Percentiles rank a stretch among this genome's conserved stretches.
Evolutionary conservation across 78 protist species (phyloP).

Genomic region (Dictyostelium purpureum): DNA sequence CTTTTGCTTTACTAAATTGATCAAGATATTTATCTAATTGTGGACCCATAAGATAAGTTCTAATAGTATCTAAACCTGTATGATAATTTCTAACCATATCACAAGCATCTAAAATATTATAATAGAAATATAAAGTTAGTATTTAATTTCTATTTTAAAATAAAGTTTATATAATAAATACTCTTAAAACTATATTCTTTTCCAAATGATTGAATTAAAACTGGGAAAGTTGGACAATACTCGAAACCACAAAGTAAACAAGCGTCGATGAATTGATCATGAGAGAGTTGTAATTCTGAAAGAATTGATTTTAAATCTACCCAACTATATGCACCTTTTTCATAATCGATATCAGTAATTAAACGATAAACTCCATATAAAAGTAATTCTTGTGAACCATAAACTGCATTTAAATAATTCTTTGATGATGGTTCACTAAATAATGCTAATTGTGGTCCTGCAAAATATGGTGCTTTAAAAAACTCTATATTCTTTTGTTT

Average conservation of each 20-base stretch:
- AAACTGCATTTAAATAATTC: slow-evolving; percentile 73
- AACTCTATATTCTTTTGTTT: slow-evolving; percentile 46
- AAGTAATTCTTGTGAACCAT: slow-evolving; percentile 43
- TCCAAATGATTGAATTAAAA: not conserved
- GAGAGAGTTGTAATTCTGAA: slow-evolving; percentile 33
- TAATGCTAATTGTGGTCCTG: slow-evolving; percentile 52
- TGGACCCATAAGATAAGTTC: not conserved
- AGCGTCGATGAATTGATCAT: slow-evolving; percentile 75
- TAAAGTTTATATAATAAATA: not conserved
- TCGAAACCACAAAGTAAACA: slow-evolving; percentile 59
- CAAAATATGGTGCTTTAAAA: slow-evolving; percentile 60
- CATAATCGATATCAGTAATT: slow-evolving; percentile 69
- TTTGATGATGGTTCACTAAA: slow-evolving; percentile 68
- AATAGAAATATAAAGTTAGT: not conserved
- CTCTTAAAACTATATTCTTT: slow-evolving; percentile 24
- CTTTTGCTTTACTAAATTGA: slow-evolving; percentile 37
- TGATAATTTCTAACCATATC: slow-evolving; percentile 57
- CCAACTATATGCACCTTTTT: slow-evolving; percentile 63
- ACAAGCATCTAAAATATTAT: not conserved
- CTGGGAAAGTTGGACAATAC: slow-evolving; percentile 20
- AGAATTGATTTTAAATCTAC: slow-evolving; percentile 56
- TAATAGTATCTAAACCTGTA: slow-evolving; percentile 27
- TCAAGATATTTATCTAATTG: slow-evolving; percentile 36
- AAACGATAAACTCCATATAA: slow-evolving; percentile 71
- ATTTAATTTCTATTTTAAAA: not conserved